A percentile compares a stretch with the other conserved stretches of the same genome.
Conservation (phyloP, 192 early-diverging fungal species). For the Glomus cerebriforme region DNA sequence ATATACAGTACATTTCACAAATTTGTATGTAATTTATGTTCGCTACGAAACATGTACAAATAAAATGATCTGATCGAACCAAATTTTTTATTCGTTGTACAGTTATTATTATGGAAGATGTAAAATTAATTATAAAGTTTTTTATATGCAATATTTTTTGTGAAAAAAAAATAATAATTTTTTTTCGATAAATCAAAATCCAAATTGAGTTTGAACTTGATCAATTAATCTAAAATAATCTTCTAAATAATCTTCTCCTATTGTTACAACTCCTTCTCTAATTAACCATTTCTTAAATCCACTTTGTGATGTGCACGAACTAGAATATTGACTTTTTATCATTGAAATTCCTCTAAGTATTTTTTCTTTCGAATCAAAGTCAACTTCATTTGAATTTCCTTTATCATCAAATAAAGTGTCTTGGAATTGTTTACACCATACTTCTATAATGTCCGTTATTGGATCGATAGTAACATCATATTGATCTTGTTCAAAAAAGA, state of each 20-base stretch:
- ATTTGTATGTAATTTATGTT: too few species aligned
- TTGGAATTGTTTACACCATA: slow-evolving; percentile 19
- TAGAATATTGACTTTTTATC: slow-evolving; percentile 26
- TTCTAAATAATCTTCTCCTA: slow-evolving; percentile 17
- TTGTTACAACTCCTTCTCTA: not conserved
- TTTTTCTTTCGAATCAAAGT: slow-evolving; percentile 25
- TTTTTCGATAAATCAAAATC: not conserved
- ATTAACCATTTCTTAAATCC: slow-evolving; percentile 18
- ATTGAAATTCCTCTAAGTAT: slow-evolving; percentile 13
- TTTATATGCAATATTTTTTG: too few species aligned
- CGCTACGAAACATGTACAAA: too few species aligned
- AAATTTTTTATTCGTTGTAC: too few species aligned
- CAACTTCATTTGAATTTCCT: slow-evolving; percentile 3
- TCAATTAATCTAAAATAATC: slow-evolving; percentile 21
- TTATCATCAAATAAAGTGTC: slow-evolving; percentile 1
- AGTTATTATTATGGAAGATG: too few species aligned
- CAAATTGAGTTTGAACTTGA: not conserved
- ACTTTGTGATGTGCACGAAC: not conserved
- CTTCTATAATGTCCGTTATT: not conserved
- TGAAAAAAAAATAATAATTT: too few species aligned
- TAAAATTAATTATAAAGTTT: too few species aligned
- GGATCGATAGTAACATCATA: not conserved
- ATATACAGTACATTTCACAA: too few species aligned
- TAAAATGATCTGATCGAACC: too few species aligned
- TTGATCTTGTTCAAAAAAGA: not conserved